Base-by-base conservation (phyloP, 2,329 filamentous ascomycete genomes). In the Lasiodiplodia hormozganensis region DNA sequence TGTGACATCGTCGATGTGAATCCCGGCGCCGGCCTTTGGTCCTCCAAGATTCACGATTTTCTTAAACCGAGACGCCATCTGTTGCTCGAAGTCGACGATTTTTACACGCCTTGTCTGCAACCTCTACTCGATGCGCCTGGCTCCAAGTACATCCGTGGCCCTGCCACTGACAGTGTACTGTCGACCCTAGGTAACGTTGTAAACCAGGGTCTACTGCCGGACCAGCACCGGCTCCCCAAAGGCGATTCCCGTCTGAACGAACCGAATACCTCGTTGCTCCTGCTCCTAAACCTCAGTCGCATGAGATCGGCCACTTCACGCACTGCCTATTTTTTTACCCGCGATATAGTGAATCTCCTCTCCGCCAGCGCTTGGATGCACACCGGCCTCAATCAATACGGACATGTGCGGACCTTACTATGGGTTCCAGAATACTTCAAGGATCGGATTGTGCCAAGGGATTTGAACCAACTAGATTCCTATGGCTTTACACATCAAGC, bases 1-100 rank as follows among this genome's bases (percentile, higher is more conserved):
- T 94, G 94, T 80, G 94, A 97, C 74, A 86, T 98, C 54, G 83
- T 99, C 73, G 95, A 98, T 76, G 83, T 97, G 68, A 93, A 94
- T 77, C 95, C 95, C 0, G 94, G 94, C 16, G 82, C 82, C 1
- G 93, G 94, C 10, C 66, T 97, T 2, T 96, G 91, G 88, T 97
- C 94, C 40, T 83, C 84, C 34, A 92, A 90, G 74, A 83, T 98
- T 0, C 89, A 97, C 76, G 85, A 92, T 0, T 82, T 86, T 56
- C 83, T 99, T 8, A 82, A 93, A 74, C 95, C 95, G 4, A 89
- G 93, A 68, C 89, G 88, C 5, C 96, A 99, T 81, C 82, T 97
- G 54, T 84, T 99, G 52, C 85, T 97, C 79, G 94, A 98, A 75
- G 89, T 90, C 2, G 87, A 92, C 40, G 79, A 83, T 0, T 74